Conservation (phyloP, 768 basidiomycete genomes). For the Suillus plorans region DNA sequence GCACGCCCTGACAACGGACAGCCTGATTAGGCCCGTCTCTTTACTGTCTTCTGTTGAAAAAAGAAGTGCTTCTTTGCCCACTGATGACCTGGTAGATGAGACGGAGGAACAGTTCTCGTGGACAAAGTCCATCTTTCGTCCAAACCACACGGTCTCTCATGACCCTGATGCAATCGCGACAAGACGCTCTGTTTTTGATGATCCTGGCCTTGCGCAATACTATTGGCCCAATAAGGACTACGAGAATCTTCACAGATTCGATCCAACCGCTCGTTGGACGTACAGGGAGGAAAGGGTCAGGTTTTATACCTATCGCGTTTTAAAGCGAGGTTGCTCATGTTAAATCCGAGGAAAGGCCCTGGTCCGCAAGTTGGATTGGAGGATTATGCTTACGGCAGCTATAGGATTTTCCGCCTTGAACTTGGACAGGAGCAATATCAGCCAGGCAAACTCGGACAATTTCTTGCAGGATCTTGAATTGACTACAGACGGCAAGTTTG, state of each 20-base stretch:
- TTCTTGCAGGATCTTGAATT: constrained; percentile 54
- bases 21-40: not conserved
- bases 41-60: constrained; percentile 2
- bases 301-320: not conserved
- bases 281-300: constrained; percentile 50
- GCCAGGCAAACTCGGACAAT: constrained; percentile 57
- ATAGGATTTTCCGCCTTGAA: constrained; percentile 59
- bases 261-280: constrained; percentile 62
- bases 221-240: constrained; percentile 49
- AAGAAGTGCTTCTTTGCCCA: not conserved
- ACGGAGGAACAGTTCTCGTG: constrained; percentile 8
- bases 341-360: constrained; percentile 35
- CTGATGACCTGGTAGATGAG: constrained; percentile 12
- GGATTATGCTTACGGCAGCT: constrained; percentile 55
- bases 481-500: constrained; percentile 43
- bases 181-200: constrained; percentile 51
- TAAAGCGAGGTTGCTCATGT: not conserved
- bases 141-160: not conserved
- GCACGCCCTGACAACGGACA: not conserved
- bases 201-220: constrained; percentile 43
- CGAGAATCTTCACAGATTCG: constrained; percentile 58
- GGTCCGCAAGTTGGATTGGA: constrained; percentile 60
- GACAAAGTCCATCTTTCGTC: constrained; percentile 8
- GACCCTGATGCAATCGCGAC: constrained; percentile 44
- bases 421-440: constrained; percentile 52